Conservation (phyloP, 179 eudicot species). For the Vitellaria paradoxa region DNA sequence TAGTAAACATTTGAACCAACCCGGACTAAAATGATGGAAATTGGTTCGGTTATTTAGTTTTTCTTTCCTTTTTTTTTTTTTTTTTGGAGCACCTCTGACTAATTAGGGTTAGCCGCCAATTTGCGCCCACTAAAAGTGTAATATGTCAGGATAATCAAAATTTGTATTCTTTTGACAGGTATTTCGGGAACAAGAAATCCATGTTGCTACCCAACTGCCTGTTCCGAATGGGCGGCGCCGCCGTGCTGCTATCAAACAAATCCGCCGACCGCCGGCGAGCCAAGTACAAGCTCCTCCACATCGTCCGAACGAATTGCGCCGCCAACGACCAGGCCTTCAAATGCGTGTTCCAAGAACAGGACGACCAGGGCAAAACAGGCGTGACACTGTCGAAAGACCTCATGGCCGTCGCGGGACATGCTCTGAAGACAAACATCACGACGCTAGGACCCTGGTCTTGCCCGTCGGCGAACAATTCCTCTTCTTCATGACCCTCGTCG, state of each 20-base stretch:
- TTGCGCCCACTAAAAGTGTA: no score
- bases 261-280: constrained; percentile 23
- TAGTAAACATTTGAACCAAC: no score
- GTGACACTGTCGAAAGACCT: constrained; percentile 58
- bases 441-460: constrained; percentile 59
- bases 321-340: constrained; percentile 50
- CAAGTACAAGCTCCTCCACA: constrained; percentile 56
- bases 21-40: no score
- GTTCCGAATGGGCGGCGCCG: constrained; percentile 24
- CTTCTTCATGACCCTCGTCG: constrained; percentile 42
- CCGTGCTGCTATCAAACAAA: constrained; percentile 22
- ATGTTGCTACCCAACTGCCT: constrained; percentile 30
- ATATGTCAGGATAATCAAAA: no score
- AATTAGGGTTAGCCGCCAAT: no score
- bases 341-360: constrained; percentile 66
- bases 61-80: no score
- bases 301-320: constrained; percentile 56
- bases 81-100: no score
- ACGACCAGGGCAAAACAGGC: constrained; percentile 42
- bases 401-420: constrained; percentile 62
- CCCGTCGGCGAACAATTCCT: constrained; percentile 58
- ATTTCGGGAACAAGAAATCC: constrained; percentile 21
- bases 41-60: no score
- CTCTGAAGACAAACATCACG: constrained; percentile 55
- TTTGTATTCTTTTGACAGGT: no score